Base-by-base conservation (phyloP, 179 eudicot species). In the Beta corolliflora region DNA sequence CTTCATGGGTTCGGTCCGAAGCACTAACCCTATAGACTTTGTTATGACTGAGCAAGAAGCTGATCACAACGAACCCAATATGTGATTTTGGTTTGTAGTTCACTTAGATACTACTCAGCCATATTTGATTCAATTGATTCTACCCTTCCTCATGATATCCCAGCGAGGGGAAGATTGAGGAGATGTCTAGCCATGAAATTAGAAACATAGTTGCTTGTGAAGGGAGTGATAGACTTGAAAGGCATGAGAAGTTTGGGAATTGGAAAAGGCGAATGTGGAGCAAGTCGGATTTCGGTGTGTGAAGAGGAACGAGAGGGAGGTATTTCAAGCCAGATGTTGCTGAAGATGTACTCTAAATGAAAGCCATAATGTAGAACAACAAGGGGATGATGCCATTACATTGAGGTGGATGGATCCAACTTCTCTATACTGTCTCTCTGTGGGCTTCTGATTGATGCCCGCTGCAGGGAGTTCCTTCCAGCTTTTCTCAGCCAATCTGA, bases 171-270 rank as follows among this genome's bases (percentile, higher is more conserved):
- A 94, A 92, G 86, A 86, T 92, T 2, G 99, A 95, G 87, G 99
- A 95, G 84, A 83, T 85, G 79, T 94, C 89, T 82, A 97, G 85
- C 11, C 89, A 93, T 2, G 99, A 94, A 77, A 91, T 95, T 23
- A 88, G 97, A 83, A 93, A 93, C 75, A 87, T 95, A n/a, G 78
- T 94, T 58, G 94, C 94, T 1, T 91, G 98, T 77, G 99, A 95
- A 88, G 98, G 95, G 36, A 86, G 87, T n/a, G 92, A 91, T 64
- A 89, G 99, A 84, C 60, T 86, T 14, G 99, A 95, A 74, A 91
- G 99, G 88, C 98, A 95, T 55, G 93, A 89, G 68, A 82, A 54
- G 21, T 95, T 92, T 44, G 85, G 78, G 46, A 90, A 80, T 46
- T 95, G 99, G 99, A 84, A 77, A 87, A 81, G 83, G 68, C 71